These are phyloP conservation scores for Collybia sordida DNA, from an alignment of 768 basidiomycete species.

Conservation along the genomic window DNA sequence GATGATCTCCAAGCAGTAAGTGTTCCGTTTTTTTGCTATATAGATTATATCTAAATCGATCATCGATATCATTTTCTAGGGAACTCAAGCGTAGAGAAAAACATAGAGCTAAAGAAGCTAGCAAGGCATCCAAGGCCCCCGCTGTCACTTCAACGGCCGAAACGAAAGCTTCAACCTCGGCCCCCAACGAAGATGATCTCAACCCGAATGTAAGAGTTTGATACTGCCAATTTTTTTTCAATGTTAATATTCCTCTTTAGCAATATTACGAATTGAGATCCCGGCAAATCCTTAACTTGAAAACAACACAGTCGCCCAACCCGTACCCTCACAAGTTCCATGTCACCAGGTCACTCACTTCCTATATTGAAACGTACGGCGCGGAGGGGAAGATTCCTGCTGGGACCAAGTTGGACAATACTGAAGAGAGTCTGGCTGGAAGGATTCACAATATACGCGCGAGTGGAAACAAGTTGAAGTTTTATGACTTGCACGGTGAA, in stretches of 20 bases:
- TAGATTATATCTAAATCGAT: slow-evolving; percentile 20
- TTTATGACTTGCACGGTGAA: slow-evolving; percentile 94
- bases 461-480: slow-evolving; percentile 80
- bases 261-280: slow-evolving; percentile 97
- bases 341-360: slow-evolving; percentile 72
- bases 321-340: slow-evolving; percentile 99
- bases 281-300: slow-evolving; percentile 82
- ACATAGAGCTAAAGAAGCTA: slow-evolving; percentile 79
- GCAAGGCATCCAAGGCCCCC: slow-evolving; percentile 41
- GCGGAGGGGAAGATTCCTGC: slow-evolving; percentile 65
- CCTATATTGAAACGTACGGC: slow-evolving; percentile 76
- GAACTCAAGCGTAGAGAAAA: slow-evolving; percentile 95
- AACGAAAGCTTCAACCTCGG: slow-evolving; percentile 38
- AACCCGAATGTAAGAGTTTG: slow-evolving; percentile 79
- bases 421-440: slow-evolving; percentile 74
- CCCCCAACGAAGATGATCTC: slow-evolving; percentile 74
- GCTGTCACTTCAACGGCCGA: slow-evolving; percentile 38
- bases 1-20: slow-evolving; percentile 94
- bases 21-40: slow-evolving; percentile 13
- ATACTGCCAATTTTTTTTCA: neutral
- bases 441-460: slow-evolving; percentile 89
- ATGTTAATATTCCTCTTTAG: slow-evolving; percentile 39
- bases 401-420: slow-evolving; percentile 63
- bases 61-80: slow-evolving; percentile 37
- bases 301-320: slow-evolving; percentile 81